Percentiles rank a stretch among this genome's conserved stretches.
These are phyloP conservation scores for Asterophora lycoperdoides DNA, from an alignment of 768 basidiomycete genomes.

Conservation along the genomic window DNA sequence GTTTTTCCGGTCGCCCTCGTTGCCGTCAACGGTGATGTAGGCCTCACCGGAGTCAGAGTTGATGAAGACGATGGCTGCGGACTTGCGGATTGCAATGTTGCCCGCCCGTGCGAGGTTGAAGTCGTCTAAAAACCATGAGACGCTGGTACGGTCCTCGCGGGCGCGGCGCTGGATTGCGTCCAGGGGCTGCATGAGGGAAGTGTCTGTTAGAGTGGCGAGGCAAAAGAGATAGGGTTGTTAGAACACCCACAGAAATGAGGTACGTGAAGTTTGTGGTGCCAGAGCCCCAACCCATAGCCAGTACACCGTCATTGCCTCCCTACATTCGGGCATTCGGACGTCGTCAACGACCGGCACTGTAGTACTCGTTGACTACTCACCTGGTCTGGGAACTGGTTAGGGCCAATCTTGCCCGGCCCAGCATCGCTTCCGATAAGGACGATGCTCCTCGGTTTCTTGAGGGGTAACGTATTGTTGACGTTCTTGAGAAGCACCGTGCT, in stretches of 20 bases:
- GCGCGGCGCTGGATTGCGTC: conserved; percentile 78
- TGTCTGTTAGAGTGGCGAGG: background rate
- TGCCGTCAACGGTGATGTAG: conserved; percentile 78
- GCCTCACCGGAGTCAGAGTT: conserved; percentile 82
- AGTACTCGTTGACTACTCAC: conserved; percentile 13
- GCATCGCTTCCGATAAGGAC: conserved; percentile 62
- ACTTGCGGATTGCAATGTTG: conserved; percentile 42
- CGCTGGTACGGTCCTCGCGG: conserved; percentile 55
- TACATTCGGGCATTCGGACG: conserved; percentile 8
- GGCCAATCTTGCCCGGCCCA: conserved; percentile 60
- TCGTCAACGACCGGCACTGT: background rate
- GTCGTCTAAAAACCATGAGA: conserved; percentile 69
- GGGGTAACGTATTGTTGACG: conserved; percentile 47
- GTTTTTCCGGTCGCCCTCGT: conserved; percentile 73
- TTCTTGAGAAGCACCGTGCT: conserved; percentile 80
- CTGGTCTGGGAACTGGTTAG: conserved; percentile 66
- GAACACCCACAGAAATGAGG: conserved; percentile 57
- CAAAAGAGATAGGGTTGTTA: background rate
- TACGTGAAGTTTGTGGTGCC: conserved; percentile 79
- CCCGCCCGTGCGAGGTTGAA: conserved; percentile 54
- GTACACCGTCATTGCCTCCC: conserved; percentile 60
- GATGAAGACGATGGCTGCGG: conserved; percentile 77
- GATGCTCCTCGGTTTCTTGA: conserved; percentile 55
- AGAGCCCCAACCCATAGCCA: conserved; percentile 93
- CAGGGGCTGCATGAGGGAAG: conserved; percentile 48